A percentile compares a stretch with the other conserved stretches of the same genome.
Evolutionary conservation across 805 yeast species (phyloP).

Genomic region (Sungouiozyma intestinalis): DNA sequence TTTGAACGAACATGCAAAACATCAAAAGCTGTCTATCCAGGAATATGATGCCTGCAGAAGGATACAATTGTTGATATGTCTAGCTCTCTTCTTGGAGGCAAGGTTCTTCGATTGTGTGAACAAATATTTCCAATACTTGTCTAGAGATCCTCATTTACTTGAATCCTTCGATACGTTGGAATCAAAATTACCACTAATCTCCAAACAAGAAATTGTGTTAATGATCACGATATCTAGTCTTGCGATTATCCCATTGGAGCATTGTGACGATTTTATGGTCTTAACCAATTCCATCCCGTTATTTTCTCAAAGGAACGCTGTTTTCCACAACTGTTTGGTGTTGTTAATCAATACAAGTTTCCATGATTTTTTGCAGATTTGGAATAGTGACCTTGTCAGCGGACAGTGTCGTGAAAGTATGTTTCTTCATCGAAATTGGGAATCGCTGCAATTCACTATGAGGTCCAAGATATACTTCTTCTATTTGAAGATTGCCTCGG

Average conservation of each 20-base stretch:
- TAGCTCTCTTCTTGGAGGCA: constrained; percentile 14
- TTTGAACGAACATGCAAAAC: background rate
- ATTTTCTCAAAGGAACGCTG: constrained; percentile 8
- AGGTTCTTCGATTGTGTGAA: constrained; percentile 15
- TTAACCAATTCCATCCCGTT: constrained; percentile 9
- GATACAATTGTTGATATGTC: constrained; percentile 10
- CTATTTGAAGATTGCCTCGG: constrained; percentile 19
- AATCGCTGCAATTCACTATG: constrained; percentile 11
- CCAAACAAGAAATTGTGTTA: constrained; percentile 13
- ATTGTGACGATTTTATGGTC: constrained; percentile 17
- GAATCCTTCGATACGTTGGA: constrained; percentile 1
- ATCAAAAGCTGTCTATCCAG: background rate
- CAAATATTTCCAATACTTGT: constrained; percentile 11
- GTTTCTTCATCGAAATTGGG: constrained; percentile 16
- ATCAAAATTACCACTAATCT: constrained; percentile 5
- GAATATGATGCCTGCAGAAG: constrained; percentile 11
- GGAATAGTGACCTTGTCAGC: constrained; percentile 13
- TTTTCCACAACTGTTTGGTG: constrained; percentile 10
- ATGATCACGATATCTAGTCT: constrained; percentile 18
- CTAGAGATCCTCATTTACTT: constrained; percentile 9
- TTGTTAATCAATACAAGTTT: constrained; percentile 17
- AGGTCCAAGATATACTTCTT: constrained; percentile 22
- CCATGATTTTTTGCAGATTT: constrained; percentile 15
- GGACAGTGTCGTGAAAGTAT: constrained; percentile 9
- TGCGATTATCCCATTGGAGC: constrained; percentile 21